Conservation (phyloP, 129 eudicot species). For the Flaveria sonorensis region DNA sequence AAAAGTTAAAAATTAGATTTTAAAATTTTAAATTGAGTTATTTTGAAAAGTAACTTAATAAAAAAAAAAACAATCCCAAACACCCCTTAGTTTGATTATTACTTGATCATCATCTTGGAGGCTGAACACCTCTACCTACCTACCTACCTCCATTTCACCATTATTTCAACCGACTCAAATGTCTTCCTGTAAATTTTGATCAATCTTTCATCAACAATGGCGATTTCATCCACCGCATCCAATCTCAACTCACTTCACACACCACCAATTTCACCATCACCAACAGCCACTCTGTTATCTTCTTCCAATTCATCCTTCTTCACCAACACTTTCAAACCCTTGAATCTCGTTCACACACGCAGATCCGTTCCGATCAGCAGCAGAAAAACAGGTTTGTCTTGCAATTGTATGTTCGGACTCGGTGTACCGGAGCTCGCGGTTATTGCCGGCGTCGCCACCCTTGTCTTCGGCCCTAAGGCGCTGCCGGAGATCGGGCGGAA, state of each 20-base stretch:
- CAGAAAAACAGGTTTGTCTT: constrained; percentile 42
- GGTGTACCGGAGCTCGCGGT: constrained; percentile 92
- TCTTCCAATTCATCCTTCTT: constrained; percentile 27
- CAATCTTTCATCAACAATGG: constrained; percentile 16
- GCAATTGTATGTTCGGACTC: constrained; percentile 73
- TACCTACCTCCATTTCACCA: constrained; percentile 20
- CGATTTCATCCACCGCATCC: constrained; percentile 23
- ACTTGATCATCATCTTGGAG: constrained; percentile 5
- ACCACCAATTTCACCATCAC: constrained; percentile 17
- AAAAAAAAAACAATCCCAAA: no score
- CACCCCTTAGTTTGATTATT: no score
- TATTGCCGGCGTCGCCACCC: constrained; percentile 81
- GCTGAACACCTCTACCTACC: constrained; percentile 12
- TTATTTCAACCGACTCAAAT: not conserved
- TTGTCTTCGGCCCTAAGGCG: constrained; percentile 83
- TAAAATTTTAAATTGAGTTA: no score
- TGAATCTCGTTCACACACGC: constrained; percentile 17
- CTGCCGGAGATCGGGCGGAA: constrained; percentile 87
- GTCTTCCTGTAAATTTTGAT: constrained; percentile 9
- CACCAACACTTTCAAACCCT: constrained; percentile 30
- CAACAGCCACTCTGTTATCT: constrained; percentile 12
- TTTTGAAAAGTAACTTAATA: no score
- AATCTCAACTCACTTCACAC: constrained; percentile 18
- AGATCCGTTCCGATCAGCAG: constrained; percentile 16
- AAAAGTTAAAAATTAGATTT: no score